Percentiles rank a stretch among this genome's conserved stretches.
Evolutionary conservation across 371 early-diverging fungal genomes (phyloP).

Genomic region (Apophysomyces trapeziformis): DNA sequence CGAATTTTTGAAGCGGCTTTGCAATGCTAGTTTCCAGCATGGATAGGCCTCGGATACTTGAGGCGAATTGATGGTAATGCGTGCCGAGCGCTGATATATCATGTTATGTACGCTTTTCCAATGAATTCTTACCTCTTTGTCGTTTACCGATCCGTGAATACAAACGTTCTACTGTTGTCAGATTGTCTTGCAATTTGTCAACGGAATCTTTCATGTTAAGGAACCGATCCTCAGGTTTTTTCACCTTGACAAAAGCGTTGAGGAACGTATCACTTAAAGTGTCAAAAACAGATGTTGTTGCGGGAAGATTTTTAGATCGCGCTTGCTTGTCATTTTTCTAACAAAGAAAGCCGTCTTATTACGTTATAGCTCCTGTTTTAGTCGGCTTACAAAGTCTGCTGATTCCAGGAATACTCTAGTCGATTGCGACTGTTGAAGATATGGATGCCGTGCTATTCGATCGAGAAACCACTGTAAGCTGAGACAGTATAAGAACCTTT

Average conservation of each 20-base stretch:
- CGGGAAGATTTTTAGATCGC: conserved; percentile 32
- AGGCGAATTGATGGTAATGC: conserved; percentile 79
- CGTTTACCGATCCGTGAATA: conserved; percentile 79
- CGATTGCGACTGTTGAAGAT: conserved; percentile 71
- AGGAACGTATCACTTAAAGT: conserved; percentile 74
- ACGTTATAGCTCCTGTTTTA: not conserved
- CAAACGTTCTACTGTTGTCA: conserved; percentile 78
- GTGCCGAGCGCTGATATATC: conserved; percentile 68
- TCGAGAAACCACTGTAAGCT: conserved; percentile 82
- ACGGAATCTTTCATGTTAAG: conserved; percentile 79
- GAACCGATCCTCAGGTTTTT: conserved; percentile 88
- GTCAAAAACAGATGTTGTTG: conserved; percentile 37
- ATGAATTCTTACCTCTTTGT: conserved; percentile 47
- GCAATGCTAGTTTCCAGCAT: conserved; percentile 85
- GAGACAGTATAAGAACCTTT: not conserved
- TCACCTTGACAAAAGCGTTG: conserved; percentile 90
- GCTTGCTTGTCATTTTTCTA: conserved; percentile 48
- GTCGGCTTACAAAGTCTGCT: conserved; percentile 66
- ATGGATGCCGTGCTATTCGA: conserved; percentile 84
- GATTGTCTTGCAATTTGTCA: conserved; percentile 83
- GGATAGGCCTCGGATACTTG: conserved; percentile 74
- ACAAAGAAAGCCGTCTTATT: not conserved
- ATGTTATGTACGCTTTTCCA: not conserved
- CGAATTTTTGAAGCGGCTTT: conserved; percentile 73
- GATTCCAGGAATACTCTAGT: conserved; percentile 82